A percentile compares a stretch with the other conserved stretches of the same genome.
Conservation (phyloP, 2,329 filamentous ascomycete species). For the Pezicula radicicola region DNA sequence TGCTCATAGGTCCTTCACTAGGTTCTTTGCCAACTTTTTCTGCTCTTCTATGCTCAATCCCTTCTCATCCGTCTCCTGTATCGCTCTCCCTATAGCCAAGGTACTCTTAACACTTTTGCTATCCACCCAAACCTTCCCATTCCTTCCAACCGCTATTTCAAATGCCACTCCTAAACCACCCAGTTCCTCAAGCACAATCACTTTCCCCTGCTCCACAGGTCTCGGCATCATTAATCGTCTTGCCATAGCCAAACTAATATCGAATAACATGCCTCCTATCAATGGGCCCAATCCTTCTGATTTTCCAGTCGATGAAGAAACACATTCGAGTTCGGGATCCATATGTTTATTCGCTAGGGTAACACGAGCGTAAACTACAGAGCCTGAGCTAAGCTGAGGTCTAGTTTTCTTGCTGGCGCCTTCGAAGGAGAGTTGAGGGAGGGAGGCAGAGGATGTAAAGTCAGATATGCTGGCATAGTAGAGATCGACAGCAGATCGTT, state of each 20-base stretch:
- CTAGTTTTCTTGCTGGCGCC: slow-evolving; percentile 88
- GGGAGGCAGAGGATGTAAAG: slow-evolving; percentile 60
- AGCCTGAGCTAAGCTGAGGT: slow-evolving; percentile 70
- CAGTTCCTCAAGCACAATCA: slow-evolving; percentile 77
- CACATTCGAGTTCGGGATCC: slow-evolving; percentile 87
- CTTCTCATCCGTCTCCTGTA: slow-evolving; percentile 74
- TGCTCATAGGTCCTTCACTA: slow-evolving; percentile 43
- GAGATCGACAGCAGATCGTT: slow-evolving; percentile 70
- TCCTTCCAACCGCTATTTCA: slow-evolving; percentile 89
- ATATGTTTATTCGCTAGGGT: slow-evolving; percentile 75
- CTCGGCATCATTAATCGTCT: slow-evolving; percentile 69
- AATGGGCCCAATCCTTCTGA: slow-evolving; percentile 83
- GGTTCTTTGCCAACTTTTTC: slow-evolving; percentile 64
- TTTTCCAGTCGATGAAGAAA: slow-evolving; percentile 82
- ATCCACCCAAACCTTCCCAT: slow-evolving; percentile 90
- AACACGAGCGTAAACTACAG: slow-evolving; percentile 87
- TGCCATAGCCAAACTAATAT: slow-evolving; percentile 78
- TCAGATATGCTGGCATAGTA: slow-evolving; percentile 77
- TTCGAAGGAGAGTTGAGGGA: slow-evolving; percentile 91
- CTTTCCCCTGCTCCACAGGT: slow-evolving; percentile 56
- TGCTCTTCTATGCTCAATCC: slow-evolving; percentile 63
- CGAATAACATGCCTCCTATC: slow-evolving; percentile 81
- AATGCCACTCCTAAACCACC: slow-evolving; percentile 76
- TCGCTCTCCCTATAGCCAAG: slow-evolving; percentile 73
- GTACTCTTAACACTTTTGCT: slow-evolving; percentile 71